Conservation (phyloP, 2,329 filamentous ascomycete genomes). For the Arthrinium phaeospermum region DNA sequence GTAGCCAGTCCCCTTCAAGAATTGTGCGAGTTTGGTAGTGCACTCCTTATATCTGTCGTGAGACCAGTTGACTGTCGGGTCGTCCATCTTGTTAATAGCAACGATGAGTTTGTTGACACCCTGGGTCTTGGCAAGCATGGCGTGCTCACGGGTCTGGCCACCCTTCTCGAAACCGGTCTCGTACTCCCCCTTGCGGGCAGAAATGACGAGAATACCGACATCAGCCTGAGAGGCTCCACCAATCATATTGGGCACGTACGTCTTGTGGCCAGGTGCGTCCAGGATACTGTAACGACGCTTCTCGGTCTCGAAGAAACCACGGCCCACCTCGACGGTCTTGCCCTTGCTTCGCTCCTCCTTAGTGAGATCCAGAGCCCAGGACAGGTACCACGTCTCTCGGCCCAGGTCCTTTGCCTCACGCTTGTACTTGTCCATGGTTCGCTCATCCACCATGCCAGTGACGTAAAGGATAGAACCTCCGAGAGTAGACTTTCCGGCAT, state of each 20-base stretch:
- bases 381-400: constrained; percentile 98
- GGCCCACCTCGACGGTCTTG: constrained; percentile 96
- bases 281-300: constrained; percentile 96
- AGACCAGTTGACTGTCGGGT: constrained; percentile 94
- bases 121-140: constrained; percentile 96
- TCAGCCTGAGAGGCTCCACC: constrained; percentile 92
- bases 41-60: constrained; percentile 93
- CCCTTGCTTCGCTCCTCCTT: constrained; percentile 96
- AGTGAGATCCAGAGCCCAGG: constrained; percentile 96
- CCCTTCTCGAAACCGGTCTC: constrained; percentile 97
- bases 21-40: constrained; percentile 82
- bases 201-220: constrained; percentile 94
- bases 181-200: constrained; percentile 96
- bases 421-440: constrained; percentile 98
- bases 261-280: constrained; percentile 97
- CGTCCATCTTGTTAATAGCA: constrained; percentile 99
- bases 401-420: constrained; percentile 94
- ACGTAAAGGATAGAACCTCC: constrained; percentile 91
- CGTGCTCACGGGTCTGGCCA: constrained; percentile 96
- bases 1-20: constrained; percentile 92
- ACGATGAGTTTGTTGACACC: constrained; percentile 97
- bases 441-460: constrained; percentile 99
- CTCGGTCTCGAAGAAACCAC: constrained; percentile 96
- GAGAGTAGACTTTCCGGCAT: constrained; percentile 96
- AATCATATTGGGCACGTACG: constrained; percentile 98